Conservation (phyloP, 345 rosid genomes). For the Rhodamnia argentea region DNA sequence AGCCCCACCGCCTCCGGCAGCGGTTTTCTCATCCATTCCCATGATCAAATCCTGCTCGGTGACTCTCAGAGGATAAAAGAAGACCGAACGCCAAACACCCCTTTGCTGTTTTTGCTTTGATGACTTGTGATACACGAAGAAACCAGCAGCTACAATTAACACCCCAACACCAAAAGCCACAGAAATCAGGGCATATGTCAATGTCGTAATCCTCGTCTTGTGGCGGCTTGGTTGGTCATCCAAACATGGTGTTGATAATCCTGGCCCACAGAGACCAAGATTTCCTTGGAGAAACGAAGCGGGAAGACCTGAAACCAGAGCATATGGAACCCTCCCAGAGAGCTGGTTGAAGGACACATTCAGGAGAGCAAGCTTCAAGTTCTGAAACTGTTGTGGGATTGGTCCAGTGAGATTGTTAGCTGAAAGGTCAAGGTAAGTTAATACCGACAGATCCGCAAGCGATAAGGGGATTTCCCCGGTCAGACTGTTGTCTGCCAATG, state of each 20-base stretch:
- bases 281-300: slow-evolving; percentile 91
- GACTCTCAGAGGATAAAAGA: slow-evolving; percentile 72
- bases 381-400: slow-evolving; percentile 66
- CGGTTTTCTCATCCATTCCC: slow-evolving; percentile 62
- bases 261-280: slow-evolving; percentile 74
- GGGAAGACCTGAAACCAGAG: slow-evolving; percentile 78
- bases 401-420: slow-evolving; percentile 71
- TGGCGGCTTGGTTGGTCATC: slow-evolving; percentile 27
- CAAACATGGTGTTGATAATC: slow-evolving; percentile 55
- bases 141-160: slow-evolving; percentile 40
- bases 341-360: slow-evolving; percentile 73
- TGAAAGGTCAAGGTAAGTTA: slow-evolving; percentile 90
- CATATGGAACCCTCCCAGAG: slow-evolving; percentile 61
- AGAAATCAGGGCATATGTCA: slow-evolving; percentile 50
- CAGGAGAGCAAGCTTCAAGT: slow-evolving; percentile 86
- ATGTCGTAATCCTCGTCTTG: slow-evolving; percentile 20
- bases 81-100: slow-evolving; percentile 60
- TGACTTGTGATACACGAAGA: slow-evolving; percentile 38
- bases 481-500: slow-evolving; percentile 62
- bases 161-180: slow-evolving; percentile 47
- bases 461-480: slow-evolving; percentile 59
- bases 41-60: slow-evolving; percentile 60
- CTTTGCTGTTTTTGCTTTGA: slow-evolving; percentile 38
- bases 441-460: slow-evolving; percentile 66
- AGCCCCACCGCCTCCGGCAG: slow-evolving; percentile 45